Evolutionary conservation across 1,284 basidiomycete species (phyloP), one percentile per base, ranked within the genome.

Genomic region (Boletellus deceptivus): DNA sequence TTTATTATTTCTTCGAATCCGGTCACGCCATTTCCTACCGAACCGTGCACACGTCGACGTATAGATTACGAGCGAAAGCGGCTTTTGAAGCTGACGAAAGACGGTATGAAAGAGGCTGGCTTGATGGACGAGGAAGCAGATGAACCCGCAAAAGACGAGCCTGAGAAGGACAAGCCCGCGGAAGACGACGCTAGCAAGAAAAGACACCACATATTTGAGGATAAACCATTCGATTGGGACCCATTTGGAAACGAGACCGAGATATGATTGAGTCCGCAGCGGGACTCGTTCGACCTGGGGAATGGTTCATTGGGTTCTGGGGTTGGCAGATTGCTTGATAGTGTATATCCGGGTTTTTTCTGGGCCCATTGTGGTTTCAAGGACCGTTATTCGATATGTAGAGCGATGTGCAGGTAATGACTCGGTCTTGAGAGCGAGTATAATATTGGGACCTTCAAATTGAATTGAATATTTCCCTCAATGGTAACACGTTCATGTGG

Each of bases 211-310:
- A 67, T 68, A 42, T 59, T 55, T 17, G 52, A 55, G 46, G 63
- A 65, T 43, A 65, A 69, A 31, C 63, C 66, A 4, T 65, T 64
- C 14, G 63, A 65, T 43, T 65, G 63, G 63, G 64, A 65, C 22
- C 63, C 66, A 17, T 65, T 65, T 4, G 61, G 52, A 6, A 61
- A 69, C 34, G 63, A 68, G 33, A 46, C 4, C 7, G 64, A 67
- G 11, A 6, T 65, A 20, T 65, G 33, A 38, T 33, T n/a, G n/a
- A 17, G 10, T 13, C 29, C 6, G 2, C 8, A 18, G 10, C n/a
- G 14, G 20, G 35, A 46, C 16, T 29, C n/a, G 29, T 34, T 43
- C 18, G 29, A 18, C 9, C n/a, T 31, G 27, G 29, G 35, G 7
- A 16, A 9, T 34, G 18, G 29, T 22, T 39, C 38, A 16, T 43